Base-by-base conservation (phyloP, 148 eudicot genomes). In the Beta vulgaris region DNA sequence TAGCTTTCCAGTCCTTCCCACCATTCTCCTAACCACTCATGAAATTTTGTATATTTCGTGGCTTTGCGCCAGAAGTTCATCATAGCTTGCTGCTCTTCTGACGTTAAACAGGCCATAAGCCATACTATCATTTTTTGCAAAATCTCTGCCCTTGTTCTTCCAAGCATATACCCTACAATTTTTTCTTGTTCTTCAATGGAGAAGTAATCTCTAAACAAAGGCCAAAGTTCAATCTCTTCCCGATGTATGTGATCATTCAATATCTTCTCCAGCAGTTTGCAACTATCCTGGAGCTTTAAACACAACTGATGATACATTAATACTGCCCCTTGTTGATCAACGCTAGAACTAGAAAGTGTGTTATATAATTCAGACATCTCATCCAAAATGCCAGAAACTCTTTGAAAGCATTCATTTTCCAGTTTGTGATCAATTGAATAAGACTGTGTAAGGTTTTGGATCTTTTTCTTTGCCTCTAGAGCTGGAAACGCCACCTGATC, bases 1-100 rank as follows among this genome's bases (percentile, higher is more conserved):
- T 73, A 71, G 25, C 46, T 80, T 46, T 84, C 75, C 77, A 86
- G 80, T 70, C 87, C 89, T 73, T 85, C 98, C 98, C 92, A 92
- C 98, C 99, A 96, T 80, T 92, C 99, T 64, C 81, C 83, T 59
- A 96, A 70, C 99, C 99, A 96, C 76, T 92, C 91, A 79, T 76
- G 70, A 77, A 96, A 96, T 87, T 84, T 96, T 34, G 99, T 96
- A 77, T 84, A 76, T 79, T 80, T 87, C 12, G 99, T 82, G 76
- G 84, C 87, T 54, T 84, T 85, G 51, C 76, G 87, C 99, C 99
- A 96, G 37, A 84, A 81, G 82, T 88, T 80, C 84, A 91, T 84
- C 71, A 91, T 73, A 35, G 86, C 87, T 51, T 85, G 78, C 58
- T 83, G 93, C 83, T 96, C 99, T 36, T 89, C 97, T 25, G 75